Evolutionary conservation across 768 basidiomycete genomes (phyloP).

Genomic region (Pisolithus albus): DNA sequence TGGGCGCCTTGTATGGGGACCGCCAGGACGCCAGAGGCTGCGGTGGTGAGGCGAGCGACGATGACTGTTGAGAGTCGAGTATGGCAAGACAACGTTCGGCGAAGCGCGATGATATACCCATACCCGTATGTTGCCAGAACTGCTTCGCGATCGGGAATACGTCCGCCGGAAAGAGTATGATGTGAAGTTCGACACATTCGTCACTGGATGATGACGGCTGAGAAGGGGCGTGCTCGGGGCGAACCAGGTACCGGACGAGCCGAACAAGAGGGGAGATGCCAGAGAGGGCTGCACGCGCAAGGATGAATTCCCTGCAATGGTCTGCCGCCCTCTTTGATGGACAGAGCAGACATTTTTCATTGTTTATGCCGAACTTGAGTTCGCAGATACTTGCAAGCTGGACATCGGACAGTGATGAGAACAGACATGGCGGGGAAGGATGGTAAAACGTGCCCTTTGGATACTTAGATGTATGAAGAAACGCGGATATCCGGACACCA

Average conservation of each 20-base stretch:
- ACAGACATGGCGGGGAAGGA: not conserved
- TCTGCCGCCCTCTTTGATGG: slow-evolving; percentile 68
- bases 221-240: slow-evolving; percentile 43
- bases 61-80: slow-evolving; percentile 31
- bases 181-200: slow-evolving; percentile 60
- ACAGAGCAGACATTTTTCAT: slow-evolving; percentile 75
- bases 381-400: slow-evolving; percentile 77
- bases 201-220: slow-evolving; percentile 17
- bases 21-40: slow-evolving; percentile 18
- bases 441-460: slow-evolving; percentile 55
- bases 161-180: slow-evolving; percentile 67
- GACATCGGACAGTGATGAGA: not conserved
- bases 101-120: slow-evolving; percentile 82
- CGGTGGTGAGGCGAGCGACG: slow-evolving; percentile 24
- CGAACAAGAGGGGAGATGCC: slow-evolving; percentile 43
- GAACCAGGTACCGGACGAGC: slow-evolving; percentile 66
- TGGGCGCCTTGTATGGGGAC: slow-evolving; percentile 37
- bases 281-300: slow-evolving; percentile 38
- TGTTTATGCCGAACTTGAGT: slow-evolving; percentile 64
- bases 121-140: slow-evolving; percentile 95
- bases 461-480: slow-evolving; percentile 91
- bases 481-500: slow-evolving; percentile 89
- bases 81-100: slow-evolving; percentile 78
- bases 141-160: slow-evolving; percentile 66
- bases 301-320: slow-evolving; percentile 68